Percentiles rank a stretch among this genome's conserved stretches.
Conservation (phyloP, 495 filamentous ascomycete species). For the Chlorociboria aeruginascens region DNA sequence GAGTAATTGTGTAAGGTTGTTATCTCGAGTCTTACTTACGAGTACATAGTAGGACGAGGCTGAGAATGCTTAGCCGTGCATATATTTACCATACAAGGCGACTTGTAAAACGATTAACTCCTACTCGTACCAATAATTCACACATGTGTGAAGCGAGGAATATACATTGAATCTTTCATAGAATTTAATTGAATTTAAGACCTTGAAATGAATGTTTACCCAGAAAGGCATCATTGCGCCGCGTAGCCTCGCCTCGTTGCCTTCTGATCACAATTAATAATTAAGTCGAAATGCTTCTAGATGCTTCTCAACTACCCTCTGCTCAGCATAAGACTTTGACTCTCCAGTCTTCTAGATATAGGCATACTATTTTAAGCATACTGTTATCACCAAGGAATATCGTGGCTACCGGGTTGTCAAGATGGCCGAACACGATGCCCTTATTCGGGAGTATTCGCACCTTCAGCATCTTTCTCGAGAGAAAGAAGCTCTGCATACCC, state of each 20-base stretch:
- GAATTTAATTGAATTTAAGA: too few relatives aligned
- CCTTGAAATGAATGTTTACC: background rate
- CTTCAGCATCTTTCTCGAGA: conserved; percentile 58
- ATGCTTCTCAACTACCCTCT: background rate
- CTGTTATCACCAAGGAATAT: background rate
- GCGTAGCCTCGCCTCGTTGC: conserved; percentile 7
- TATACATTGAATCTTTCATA: too few relatives aligned
- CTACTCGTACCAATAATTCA: too few relatives aligned
- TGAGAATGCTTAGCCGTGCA: too few relatives aligned
- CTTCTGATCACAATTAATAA: conserved; percentile 10
- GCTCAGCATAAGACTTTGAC: background rate
- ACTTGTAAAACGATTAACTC: too few relatives aligned
- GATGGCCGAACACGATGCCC: conserved; percentile 55
- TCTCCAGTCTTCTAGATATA: background rate
- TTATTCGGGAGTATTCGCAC: conserved; percentile 70
- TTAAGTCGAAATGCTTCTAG: conserved; percentile 6
- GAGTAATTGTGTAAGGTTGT: too few relatives aligned
- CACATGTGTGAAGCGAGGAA: too few relatives aligned
- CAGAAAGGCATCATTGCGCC: background rate
- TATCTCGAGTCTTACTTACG: too few relatives aligned
- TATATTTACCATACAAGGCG: too few relatives aligned
- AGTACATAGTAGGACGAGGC: too few relatives aligned
- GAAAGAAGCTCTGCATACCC: conserved; percentile 66
- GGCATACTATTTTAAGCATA: background rate
- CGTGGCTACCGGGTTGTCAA: conserved; percentile 16